phyloP scores from a whole-genome alignment of 768 basidiomycete species.

The Lactarius hengduanensis region DNA sequence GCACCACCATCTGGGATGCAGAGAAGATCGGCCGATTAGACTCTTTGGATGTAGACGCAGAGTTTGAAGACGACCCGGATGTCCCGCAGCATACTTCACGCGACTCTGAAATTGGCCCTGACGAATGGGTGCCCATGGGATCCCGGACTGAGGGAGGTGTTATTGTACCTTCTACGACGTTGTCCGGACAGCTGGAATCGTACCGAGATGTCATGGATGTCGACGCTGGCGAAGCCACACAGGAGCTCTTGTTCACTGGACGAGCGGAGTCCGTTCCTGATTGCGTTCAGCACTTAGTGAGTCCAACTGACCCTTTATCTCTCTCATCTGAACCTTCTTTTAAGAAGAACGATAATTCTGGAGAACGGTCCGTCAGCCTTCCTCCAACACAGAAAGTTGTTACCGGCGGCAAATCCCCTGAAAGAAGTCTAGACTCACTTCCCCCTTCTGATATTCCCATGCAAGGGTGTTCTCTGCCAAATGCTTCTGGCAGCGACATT shows the following conservation, averaged over 20 bases:
- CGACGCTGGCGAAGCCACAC: constrained; percentile 47
- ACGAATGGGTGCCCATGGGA: constrained; percentile 49
- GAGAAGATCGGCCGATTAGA: constrained; percentile 39
- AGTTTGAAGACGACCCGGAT: constrained; percentile 58
- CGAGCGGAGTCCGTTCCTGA: constrained; percentile 23
- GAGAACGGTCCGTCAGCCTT: constrained; percentile 20
- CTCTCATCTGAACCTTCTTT: constrained; percentile 1
- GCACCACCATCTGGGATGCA: constrained; percentile 67
- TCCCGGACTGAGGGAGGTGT: constrained; percentile 54
- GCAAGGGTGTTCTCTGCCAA: constrained; percentile 11
- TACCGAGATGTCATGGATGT: constrained; percentile 41
- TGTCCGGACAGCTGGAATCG: constrained; percentile 33
- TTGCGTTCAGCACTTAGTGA: constrained; percentile 23
- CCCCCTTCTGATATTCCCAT: constrained; percentile 28
- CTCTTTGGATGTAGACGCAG: constrained; percentile 50
- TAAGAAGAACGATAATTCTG: constrained; percentile 13
- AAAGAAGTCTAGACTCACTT: constrained; percentile 15
- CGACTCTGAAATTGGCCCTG: constrained; percentile 20
- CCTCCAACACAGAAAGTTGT: constrained; percentile 30
- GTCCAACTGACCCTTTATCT: background rate
- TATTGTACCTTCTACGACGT: constrained; percentile 44
- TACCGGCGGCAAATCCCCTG: background rate
- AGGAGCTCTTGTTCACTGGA: constrained; percentile 27
- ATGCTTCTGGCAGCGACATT: constrained; percentile 31
- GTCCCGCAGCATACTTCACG: constrained; percentile 34